Conservation (phyloP, 805 yeast genomes). For the Kregervanrija pseudodelftensis region DNA sequence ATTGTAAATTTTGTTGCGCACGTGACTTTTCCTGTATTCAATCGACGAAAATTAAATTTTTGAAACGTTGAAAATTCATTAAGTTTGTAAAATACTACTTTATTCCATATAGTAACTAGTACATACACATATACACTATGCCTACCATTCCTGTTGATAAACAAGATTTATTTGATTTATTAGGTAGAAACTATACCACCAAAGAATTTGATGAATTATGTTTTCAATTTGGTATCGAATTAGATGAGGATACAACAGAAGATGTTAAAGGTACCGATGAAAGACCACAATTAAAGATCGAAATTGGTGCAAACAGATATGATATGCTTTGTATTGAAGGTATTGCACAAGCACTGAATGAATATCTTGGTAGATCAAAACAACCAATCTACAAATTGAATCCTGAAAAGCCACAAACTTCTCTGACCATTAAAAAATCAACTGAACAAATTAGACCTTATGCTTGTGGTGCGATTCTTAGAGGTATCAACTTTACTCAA, state of each 20-base stretch:
- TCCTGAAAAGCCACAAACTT: conserved; percentile 52
- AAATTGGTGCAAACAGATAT: conserved; percentile 96
- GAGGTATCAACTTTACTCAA: conserved; percentile 74
- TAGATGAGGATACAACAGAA: conserved; percentile 94
- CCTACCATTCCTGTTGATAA: conserved; percentile 97
- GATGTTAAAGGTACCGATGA: conserved; percentile 64
- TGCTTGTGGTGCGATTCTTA: conserved; percentile 91
- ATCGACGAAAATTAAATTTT: no score
- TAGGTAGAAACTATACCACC: conserved; percentile 66
- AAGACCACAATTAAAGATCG: conserved; percentile 95
- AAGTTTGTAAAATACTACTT: not conserved
- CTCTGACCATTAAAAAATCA: conserved; percentile 68
- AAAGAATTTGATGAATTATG: conserved; percentile 95
- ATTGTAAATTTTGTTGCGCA: no score
- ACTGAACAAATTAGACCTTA: conserved; percentile 78
- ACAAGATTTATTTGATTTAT: conserved; percentile 76
- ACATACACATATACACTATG: conserved; percentile 41
- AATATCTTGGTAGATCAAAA: conserved; percentile 64
- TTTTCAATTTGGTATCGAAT: conserved; percentile 94
- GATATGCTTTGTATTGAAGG: conserved; percentile 98
- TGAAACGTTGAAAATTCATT: no score
- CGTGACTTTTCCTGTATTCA: no score
- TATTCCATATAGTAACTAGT: conserved; percentile 1
- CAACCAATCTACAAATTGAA: conserved; percentile 63
- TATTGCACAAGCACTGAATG: conserved; percentile 89